phyloP scores from a whole-genome alignment of 768 basidiomycete genomes.

The Phylloporus arenicola region DNA sequence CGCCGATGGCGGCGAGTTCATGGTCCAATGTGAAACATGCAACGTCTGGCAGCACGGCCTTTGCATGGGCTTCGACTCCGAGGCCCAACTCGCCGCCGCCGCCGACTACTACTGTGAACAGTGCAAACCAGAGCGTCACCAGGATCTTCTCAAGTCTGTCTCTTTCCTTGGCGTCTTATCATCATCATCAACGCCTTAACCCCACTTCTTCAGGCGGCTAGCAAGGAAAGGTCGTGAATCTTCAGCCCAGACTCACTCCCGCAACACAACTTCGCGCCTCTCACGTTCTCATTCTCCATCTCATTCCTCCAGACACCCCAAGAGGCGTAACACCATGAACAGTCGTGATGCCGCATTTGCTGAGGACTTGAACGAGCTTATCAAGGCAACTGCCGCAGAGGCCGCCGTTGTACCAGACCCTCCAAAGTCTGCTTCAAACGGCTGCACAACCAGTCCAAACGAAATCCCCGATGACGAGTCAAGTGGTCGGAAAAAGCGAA shows the following conservation, averaged over 20 bases:
- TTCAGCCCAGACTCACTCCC: slow-evolving; percentile 55
- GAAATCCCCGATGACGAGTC: slow-evolving; percentile 48
- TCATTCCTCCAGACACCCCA: slow-evolving; percentile 59
- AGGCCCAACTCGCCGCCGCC: slow-evolving; percentile 66
- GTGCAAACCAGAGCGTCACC: slow-evolving; percentile 84
- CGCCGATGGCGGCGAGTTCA: slow-evolving; percentile 85
- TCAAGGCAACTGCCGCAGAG: slow-evolving; percentile 69
- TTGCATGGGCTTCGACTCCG: slow-evolving; percentile 89
- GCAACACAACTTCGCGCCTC: slow-evolving; percentile 54
- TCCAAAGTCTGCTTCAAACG: slow-evolving; percentile 29
- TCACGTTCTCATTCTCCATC: slow-evolving; percentile 75
- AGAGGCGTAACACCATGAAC: slow-evolving; percentile 96
- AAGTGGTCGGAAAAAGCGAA: slow-evolving; percentile 60
- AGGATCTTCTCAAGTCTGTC: slow-evolving; percentile 74
- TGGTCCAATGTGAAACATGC: slow-evolving; percentile 97
- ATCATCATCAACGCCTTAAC: slow-evolving; percentile 12
- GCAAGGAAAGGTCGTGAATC: slow-evolving; percentile 59
- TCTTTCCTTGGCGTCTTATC: slow-evolving; percentile 13
- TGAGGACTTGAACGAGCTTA: slow-evolving; percentile 74
- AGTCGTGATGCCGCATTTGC: slow-evolving; percentile 93
- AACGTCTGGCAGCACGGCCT: slow-evolving; percentile 97
- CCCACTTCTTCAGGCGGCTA: slow-evolving; percentile 45
- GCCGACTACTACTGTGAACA: slow-evolving; percentile 91
- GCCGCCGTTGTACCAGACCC: slow-evolving; percentile 50
- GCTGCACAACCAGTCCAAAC: slow-evolving; percentile 36